A percentile compares a stretch with the other conserved stretches of the same genome.
Conservation (phyloP, 1,284 basidiomycete species). For the Apiotrichum porosum region DNA sequence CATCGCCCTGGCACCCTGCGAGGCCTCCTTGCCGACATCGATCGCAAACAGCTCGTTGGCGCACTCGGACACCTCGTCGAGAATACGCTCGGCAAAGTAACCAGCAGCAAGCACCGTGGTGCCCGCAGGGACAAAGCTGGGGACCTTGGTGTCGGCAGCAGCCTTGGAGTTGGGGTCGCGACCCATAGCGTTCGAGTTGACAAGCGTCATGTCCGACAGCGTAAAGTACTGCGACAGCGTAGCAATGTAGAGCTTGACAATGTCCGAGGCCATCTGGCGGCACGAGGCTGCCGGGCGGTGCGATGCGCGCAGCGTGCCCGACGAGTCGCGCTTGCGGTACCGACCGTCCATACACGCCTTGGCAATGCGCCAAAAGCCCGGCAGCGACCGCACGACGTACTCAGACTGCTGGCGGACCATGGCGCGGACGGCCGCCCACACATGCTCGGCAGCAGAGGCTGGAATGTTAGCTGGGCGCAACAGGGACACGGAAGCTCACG, state of each 20-base stretch:
- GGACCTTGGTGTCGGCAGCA: conserved; percentile 34
- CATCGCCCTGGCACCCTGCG: conserved; percentile 63
- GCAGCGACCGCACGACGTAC: conserved; percentile 59
- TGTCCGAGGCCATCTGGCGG: conserved; percentile 82
- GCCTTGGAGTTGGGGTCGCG: conserved; percentile 32
- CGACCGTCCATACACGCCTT: conserved; percentile 87
- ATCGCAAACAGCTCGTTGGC: conserved; percentile 73
- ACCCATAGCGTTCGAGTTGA: conserved; percentile 52
- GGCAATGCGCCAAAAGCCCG: conserved; percentile 90
- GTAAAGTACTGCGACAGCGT: conserved; percentile 85
- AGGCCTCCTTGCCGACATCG: conserved; percentile 72
- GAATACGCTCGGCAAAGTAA: conserved; percentile 70
- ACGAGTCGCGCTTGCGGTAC: conserved; percentile 59
- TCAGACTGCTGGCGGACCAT: conserved; percentile 55
- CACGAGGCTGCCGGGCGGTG: conserved; percentile 73
- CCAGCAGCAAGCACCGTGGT: conserved; percentile 79
- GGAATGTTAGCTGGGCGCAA: conserved; percentile 2
- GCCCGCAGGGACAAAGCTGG: conserved; percentile 66
- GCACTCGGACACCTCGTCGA: conserved; percentile 79
- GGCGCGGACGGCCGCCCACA: conserved; percentile 75
- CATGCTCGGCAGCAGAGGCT: conserved; percentile 52
- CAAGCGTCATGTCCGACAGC: conserved; percentile 69
- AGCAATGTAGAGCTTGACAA: conserved; percentile 80
- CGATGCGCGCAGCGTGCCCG: conserved; percentile 21
- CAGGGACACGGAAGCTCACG: conserved; percentile 53